phyloP scores from a whole-genome alignment of 345 rosid genomes.

The Eucalyptus globulus region DNA sequence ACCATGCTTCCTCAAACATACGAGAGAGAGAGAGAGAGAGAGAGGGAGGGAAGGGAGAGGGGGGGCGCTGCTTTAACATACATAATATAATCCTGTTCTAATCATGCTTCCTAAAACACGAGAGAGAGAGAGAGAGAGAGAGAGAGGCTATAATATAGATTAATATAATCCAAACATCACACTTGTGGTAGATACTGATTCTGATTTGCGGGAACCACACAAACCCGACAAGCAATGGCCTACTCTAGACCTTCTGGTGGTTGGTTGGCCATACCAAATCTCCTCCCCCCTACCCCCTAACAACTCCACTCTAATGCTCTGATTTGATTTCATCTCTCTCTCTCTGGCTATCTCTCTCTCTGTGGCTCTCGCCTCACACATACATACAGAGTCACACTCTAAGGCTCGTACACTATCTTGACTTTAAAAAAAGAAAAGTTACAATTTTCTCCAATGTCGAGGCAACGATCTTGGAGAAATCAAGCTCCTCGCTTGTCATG shows the following conservation, averaged over 20 bases:
- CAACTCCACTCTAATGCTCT: background rate
- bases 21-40: background rate
- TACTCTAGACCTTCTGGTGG: slow-evolving; percentile 23
- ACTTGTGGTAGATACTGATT: slow-evolving; percentile 36
- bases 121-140: background rate
- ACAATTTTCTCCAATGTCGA: background rate
- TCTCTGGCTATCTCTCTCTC: background rate
- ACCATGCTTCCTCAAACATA: background rate
- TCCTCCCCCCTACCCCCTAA: background rate
- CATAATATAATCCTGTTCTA: background rate
- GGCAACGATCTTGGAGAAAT: background rate
- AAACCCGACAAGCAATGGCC: slow-evolving; percentile 15
- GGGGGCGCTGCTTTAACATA: no score
- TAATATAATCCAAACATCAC: background rate
- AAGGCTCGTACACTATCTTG: background rate
- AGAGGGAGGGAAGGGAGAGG: no score
- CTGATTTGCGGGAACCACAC: slow-evolving; percentile 60
- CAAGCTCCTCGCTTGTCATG: background rate
- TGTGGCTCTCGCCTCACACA: background rate
- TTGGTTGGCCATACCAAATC: slow-evolving; percentile 18
- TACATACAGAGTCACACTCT: background rate
- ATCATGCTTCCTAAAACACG: background rate
- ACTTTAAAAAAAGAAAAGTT: background rate
- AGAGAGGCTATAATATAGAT: background rate
- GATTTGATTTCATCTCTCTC: background rate